A percentile compares a stretch with the other conserved stretches of the same genome.
Conservation (phyloP, 129 eudicot genomes). For the Centella asiatica region DNA sequence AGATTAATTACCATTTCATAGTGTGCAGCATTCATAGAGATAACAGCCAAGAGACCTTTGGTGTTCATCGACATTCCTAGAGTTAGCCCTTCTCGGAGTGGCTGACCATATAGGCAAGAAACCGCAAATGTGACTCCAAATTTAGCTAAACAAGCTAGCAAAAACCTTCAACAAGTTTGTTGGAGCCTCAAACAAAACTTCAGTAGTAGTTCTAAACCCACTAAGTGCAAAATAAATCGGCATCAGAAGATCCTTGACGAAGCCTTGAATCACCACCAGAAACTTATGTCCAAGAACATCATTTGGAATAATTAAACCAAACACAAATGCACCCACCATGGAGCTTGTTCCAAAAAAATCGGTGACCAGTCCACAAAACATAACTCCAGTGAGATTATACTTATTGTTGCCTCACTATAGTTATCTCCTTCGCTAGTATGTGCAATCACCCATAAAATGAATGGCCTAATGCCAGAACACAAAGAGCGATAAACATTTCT, state of each 20-base stretch:
- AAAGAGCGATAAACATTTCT: neutral
- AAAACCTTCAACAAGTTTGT: neutral
- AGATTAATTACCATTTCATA: constrained; percentile 12
- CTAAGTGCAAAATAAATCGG: constrained; percentile 5
- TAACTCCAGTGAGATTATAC: constrained; percentile 13
- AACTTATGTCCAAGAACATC: constrained; percentile 13
- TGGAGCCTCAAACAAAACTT: neutral
- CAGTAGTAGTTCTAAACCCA: constrained; percentile 4
- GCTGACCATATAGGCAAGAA: constrained; percentile 1
- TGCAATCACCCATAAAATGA: constrained; percentile 1
- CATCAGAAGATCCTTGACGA: constrained; percentile 13
- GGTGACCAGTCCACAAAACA: constrained; percentile 14
- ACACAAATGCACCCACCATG: constrained; percentile 17
- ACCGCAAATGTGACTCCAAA: neutral
- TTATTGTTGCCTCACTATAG: constrained; percentile 7
- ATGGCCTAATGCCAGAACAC: constrained; percentile 8
- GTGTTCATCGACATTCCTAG: constrained; percentile 18
- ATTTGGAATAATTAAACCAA: constrained; percentile 14
- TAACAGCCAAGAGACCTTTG: constrained; percentile 20
- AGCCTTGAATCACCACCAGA: constrained; percentile 12
- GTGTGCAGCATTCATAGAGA: constrained; percentile 9
- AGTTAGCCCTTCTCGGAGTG: constrained; percentile 14
- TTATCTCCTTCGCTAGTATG: constrained; percentile 11
- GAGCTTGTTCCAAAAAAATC: constrained; percentile 8
- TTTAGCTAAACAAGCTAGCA: constrained; percentile 10